A percentile compares a stretch with the other conserved stretches of the same genome.
These are phyloP conservation scores for Amanita molliuscula DNA, from an alignment of 768 basidiomycete genomes.

Conservation along the genomic window DNA sequence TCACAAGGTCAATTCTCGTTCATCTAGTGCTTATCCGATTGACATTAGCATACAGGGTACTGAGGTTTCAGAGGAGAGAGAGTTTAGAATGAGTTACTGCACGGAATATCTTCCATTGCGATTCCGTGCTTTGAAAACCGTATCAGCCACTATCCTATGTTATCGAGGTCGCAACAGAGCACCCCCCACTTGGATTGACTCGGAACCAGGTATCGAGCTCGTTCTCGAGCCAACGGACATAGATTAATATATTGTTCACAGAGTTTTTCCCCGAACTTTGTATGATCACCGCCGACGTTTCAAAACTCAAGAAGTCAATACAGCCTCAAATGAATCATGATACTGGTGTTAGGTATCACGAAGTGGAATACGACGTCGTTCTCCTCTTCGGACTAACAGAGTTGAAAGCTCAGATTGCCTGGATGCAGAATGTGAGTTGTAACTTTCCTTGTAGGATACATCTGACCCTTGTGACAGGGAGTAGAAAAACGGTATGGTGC, in stretches of 20 bases:
- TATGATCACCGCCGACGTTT: constrained; percentile 13
- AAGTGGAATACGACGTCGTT: constrained; percentile 24
- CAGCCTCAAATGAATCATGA: neutral
- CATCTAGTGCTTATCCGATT: too few species aligned
- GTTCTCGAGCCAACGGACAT: neutral
- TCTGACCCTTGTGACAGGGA: constrained; percentile 7
- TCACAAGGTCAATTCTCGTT: neutral
- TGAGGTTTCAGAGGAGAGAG: constrained; percentile 10
- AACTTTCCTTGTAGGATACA: neutral
- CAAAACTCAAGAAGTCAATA: constrained; percentile 6
- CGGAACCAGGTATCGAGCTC: constrained; percentile 10
- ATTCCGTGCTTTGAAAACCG: constrained; percentile 7
- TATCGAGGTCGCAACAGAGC: neutral
- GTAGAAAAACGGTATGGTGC: constrained; percentile 12
- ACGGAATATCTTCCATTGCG: constrained; percentile 1
- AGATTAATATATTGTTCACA: neutral
- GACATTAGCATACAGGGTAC: neutral
- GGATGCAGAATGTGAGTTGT: constrained; percentile 26
- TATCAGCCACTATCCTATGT: constrained; percentile 4
- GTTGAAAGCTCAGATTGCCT: constrained; percentile 32
- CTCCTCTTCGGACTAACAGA: constrained; percentile 36
- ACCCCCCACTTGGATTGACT: constrained; percentile 13
- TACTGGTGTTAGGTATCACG: constrained; percentile 12
- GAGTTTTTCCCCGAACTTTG: constrained; percentile 14
- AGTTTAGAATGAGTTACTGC: constrained; percentile 11